These are phyloP conservation scores for Tulasnella sp. DNA, from an alignment of 768 basidiomycete genomes.

Conservation along the genomic window DNA sequence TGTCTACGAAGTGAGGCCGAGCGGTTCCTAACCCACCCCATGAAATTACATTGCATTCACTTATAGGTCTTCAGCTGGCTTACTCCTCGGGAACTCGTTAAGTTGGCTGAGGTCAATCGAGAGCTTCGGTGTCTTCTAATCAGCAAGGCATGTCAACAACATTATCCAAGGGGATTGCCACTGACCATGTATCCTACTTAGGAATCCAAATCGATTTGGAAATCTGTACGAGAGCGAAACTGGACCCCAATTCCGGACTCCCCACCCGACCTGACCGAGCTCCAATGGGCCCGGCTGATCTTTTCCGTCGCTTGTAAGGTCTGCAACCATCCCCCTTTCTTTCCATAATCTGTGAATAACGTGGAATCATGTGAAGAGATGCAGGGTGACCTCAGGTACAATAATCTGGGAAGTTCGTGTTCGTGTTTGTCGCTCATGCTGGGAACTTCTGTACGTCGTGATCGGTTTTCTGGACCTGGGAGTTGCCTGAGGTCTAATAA, in stretches of 20 bases:
- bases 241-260: not conserved
- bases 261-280: not conserved
- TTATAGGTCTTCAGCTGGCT: not conserved
- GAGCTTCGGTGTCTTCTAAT: not conserved
- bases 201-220: not conserved
- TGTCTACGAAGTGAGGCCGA: not conserved
- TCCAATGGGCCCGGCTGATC: not conserved
- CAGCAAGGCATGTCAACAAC: not conserved
- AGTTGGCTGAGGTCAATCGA: not conserved
- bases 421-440: not conserved
- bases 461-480: not conserved
- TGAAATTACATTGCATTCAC: too few species aligned
- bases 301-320: not conserved
- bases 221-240: not conserved
- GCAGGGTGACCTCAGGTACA: not conserved
- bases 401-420: not conserved
- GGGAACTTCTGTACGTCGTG: not conserved
- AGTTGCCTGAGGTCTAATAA: not conserved
- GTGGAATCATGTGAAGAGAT: not conserved
- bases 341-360: not conserved
- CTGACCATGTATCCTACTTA: not conserved
- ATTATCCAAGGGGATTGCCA: not conserved
- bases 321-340: not conserved
- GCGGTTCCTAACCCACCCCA: not conserved
- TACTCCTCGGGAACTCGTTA: not conserved